These are phyloP conservation scores for Calocybe gambosa DNA, from an alignment of 1,284 basidiomycete genomes.

Conservation along the genomic window DNA sequence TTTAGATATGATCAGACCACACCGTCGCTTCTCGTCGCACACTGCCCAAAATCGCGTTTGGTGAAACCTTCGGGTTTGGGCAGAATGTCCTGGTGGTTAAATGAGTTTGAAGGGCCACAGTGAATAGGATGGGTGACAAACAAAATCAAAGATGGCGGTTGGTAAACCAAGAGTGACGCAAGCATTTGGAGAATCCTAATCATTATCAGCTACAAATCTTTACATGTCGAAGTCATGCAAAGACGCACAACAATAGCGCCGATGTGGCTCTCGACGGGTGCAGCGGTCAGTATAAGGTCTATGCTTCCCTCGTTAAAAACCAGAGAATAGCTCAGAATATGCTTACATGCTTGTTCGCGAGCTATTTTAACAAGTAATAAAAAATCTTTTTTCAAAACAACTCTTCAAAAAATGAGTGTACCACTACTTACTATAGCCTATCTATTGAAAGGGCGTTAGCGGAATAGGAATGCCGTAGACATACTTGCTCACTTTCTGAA, in stretches of 20 bases:
- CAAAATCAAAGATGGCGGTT: slow-evolving; percentile 67
- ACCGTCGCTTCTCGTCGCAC: slow-evolving; percentile 62
- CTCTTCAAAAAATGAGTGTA: background rate
- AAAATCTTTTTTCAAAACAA: background rate
- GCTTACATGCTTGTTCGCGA: slow-evolving; percentile 64
- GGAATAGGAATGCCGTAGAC: background rate
- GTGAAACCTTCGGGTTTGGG: slow-evolving; percentile 55
- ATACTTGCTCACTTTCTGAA: slow-evolving; percentile 50
- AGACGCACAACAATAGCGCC: slow-evolving; percentile 61
- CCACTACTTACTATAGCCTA: slow-evolving; percentile 66
- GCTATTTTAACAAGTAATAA: slow-evolving; percentile 30
- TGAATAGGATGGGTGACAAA: slow-evolving; percentile 28
- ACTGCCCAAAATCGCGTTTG: slow-evolving; percentile 56
- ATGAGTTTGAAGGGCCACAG: background rate
- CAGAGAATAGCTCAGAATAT: background rate
- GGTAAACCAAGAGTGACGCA: slow-evolving; percentile 71
- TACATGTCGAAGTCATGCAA: background rate
- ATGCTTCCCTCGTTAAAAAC: background rate
- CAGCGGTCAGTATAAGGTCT: slow-evolving; percentile 71
- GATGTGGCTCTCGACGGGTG: slow-evolving; percentile 72
- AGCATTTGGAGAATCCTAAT: slow-evolving; percentile 68
- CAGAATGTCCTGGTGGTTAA: slow-evolving; percentile 19
- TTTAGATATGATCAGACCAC: slow-evolving; percentile 41
- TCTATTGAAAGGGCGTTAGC: slow-evolving; percentile 24
- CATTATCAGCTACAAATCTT: background rate